phyloP scores from a whole-genome alignment of 805 yeast genomes.

The Cyberlindnera nakhonratchasimensis region DNA sequence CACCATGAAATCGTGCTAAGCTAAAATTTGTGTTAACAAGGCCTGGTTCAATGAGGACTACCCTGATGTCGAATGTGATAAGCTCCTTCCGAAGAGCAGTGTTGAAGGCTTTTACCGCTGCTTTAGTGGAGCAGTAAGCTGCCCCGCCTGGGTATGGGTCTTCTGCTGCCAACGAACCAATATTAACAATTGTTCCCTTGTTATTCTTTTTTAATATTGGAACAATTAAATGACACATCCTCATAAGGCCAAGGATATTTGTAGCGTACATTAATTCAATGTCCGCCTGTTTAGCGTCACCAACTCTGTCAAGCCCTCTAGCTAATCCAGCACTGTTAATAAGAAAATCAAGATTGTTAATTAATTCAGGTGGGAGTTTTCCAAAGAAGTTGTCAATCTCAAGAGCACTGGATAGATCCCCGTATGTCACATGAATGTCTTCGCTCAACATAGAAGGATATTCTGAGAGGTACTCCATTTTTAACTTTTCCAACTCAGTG shows the following conservation, averaged over 20 bases:
- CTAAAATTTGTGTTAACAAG: conserved; percentile 64
- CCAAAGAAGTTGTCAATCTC: conserved; percentile 49
- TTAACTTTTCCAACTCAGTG: conserved; percentile 48
- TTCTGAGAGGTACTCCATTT: conserved; percentile 40
- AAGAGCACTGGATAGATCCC: conserved; percentile 56
- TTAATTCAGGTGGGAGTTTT: conserved; percentile 45
- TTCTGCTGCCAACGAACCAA: conserved; percentile 75
- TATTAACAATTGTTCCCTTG: conserved; percentile 63
- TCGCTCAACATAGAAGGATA: conserved; percentile 44
- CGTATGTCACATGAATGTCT: conserved; percentile 35
- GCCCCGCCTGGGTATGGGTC: conserved; percentile 64
- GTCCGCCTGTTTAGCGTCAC: conserved; percentile 58
- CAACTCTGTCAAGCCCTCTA: conserved; percentile 73
- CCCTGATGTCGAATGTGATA: conserved; percentile 60
- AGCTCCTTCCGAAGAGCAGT: conserved; percentile 70
- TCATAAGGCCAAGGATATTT: conserved; percentile 80
- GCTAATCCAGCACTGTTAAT: conserved; percentile 78
- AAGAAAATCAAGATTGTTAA: conserved; percentile 58
- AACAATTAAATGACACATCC: conserved; percentile 74
- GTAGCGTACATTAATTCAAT: conserved; percentile 75
- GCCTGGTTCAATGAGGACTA: conserved; percentile 63
- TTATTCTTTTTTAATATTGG: conserved; percentile 63
- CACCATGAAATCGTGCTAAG: conserved; percentile 54
- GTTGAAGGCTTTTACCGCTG: conserved; percentile 69
- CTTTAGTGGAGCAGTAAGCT: conserved; percentile 70